Conservation (phyloP, 768 basidiomycete species). For the Suillus occidentalis region DNA sequence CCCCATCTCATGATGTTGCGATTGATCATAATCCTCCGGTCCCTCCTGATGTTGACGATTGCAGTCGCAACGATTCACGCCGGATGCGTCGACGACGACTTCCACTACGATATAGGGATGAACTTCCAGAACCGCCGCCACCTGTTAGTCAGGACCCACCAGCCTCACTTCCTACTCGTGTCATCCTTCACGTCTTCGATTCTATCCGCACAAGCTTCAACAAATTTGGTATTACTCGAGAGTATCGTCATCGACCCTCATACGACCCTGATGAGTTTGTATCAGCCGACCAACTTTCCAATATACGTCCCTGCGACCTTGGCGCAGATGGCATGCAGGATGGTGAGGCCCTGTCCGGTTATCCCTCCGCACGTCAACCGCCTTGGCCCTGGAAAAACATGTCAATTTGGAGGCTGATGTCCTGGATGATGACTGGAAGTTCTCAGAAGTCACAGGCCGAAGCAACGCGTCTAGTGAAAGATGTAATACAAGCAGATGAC, state of each 20-base stretch:
- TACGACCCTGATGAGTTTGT: slow-evolving; percentile 8
- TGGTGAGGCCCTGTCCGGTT: neutral
- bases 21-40: too few relatives aligned
- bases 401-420: slow-evolving; percentile 9
- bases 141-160: neutral
- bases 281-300: neutral
- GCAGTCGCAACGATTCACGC: neutral
- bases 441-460: slow-evolving; percentile 6
- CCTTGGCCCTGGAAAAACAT: slow-evolving; percentile 14
- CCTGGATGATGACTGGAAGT: slow-evolving; percentile 6
- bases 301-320: neutral
- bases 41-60: too few relatives aligned
- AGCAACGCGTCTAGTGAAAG: neutral
- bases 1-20: too few relatives aligned
- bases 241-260: slow-evolving; percentile 15
- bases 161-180: neutral
- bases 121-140: slow-evolving; percentile 11
- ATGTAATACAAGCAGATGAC: neutral
- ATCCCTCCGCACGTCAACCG: slow-evolving; percentile 3
- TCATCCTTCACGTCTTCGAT: slow-evolving; percentile 20
- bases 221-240: slow-evolving; percentile 15
- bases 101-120: slow-evolving; percentile 9
- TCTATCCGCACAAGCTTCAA: slow-evolving; percentile 16
- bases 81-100: neutral
- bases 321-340: neutral